Base-by-base conservation (phyloP, 2,329 filamentous ascomycete genomes). In the Colletotrichum karsti region DNA sequence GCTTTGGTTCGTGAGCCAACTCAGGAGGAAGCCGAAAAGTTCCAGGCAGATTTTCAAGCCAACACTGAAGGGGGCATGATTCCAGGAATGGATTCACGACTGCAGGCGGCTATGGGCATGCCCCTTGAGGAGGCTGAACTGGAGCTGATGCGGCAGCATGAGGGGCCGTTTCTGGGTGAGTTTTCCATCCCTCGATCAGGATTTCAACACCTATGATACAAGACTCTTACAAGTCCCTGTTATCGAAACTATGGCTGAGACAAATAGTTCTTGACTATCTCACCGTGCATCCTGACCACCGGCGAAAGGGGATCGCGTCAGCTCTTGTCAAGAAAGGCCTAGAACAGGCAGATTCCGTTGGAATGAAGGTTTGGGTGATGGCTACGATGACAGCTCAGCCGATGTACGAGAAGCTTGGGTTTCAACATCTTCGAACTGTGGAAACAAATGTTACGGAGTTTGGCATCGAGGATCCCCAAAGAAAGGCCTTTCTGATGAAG, bases 151-250 rank as follows among this genome's bases (percentile, higher is more conserved):
- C n/a, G n/a, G 1, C 15, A 28, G 2, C 39, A 50, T 1, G 15
- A 63, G 20, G 53, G 53, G 3, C 51, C 51, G 7, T 58, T 58
- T n/a, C 18, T 63, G n/a, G 60, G 60, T 59, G 33, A 20, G 41
- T 8, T 28, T 10, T 18, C 42, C 42, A 18, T 4, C 20, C 24
- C 24, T 8, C 1, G 0, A 7, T 24, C 10, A 24, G 18, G 2
- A 46, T 2, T 0, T 46, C 3, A 46, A 46, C 15, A 4, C 12
- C 18, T 13, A 13, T 46, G 10, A 46, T 10, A 10, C 3, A 46
- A 46, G 20, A 46, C 42, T 46, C n/a, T n/a, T n/a, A n/a, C n/a
- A n/a, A n/a, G n/a, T n/a, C n/a, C n/a, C n/a, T n/a, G n/a, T n/a
- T n/a, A n/a, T n/a, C n/a, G n/a, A n/a, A n/a, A n/a, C n/a, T n/a